Base-by-base conservation (phyloP, 768 basidiomycete genomes). In the Amanita rubescens region DNA sequence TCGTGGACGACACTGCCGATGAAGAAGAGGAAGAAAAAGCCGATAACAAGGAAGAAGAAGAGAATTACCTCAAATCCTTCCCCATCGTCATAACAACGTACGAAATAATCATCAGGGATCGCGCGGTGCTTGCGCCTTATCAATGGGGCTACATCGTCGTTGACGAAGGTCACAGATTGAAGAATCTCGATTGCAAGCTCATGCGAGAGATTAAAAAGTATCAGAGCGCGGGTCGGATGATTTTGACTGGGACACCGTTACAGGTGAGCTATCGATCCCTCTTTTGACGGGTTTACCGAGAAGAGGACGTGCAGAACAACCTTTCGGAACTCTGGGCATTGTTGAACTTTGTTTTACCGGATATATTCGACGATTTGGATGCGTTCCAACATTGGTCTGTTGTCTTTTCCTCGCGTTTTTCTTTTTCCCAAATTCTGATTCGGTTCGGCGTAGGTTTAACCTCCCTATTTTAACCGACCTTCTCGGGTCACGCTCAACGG, bases 111-210 rank as follows among this genome's bases (percentile, higher is more conserved):
- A 94, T 94, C 63, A 87, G 81, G 55, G 89, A 96, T 66, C 80
- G 84, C 27, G 68, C 73, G 34, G 78, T 84, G 59, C 76, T 78
- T 27, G 59, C 69, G 0, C 76, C 76, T 55, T 89, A 88, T 64
- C 70, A 79, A 39, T 91, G 87, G 87, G 84, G 89, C 22, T 96
- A 94, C 64, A 91, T 98, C 64, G 90, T 98, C 55, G 95, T 99
- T 2, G 92, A 94, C 64, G 92, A 95, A 69, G 92, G 95, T 0
- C 96, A 99, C 68, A 76, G 95, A 20, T 67, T 99, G 64, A 98
- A 98, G 74, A 99, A 99, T 62, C 74, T 95, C 54, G 81, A 97
- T 62, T 93, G 92, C 68, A 86, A 81, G 71, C 79, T 97, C 14
- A 90, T 97, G 69, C 77, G 78, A 54, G 92, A 95, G 67, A 87